Evolutionary conservation across 352 stramenopile species (phyloP), one percentile per base, ranked within the genome.

Genomic region (Globisporangium cederbergense): DNA sequence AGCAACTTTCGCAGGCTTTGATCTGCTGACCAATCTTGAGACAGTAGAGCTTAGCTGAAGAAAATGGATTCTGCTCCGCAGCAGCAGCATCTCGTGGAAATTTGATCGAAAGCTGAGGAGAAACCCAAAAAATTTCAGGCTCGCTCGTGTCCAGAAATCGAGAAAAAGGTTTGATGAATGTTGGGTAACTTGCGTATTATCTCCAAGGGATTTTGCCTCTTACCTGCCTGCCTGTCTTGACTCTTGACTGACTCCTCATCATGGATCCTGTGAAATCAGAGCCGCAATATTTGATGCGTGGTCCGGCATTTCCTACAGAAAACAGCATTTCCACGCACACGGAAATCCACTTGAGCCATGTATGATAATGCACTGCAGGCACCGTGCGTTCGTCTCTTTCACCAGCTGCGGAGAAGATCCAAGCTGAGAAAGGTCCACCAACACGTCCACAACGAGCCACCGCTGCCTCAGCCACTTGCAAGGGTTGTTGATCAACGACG

Each of bases 1-100:
- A 81, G 54, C 73, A 77, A 56, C 60, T 88, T 13, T 74, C 76
- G 11, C 69, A 77, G 60, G 53, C 65, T 20, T 64, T 88, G 52
- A 67, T 81, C 30, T 85, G 78, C 60, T 88, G 52, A 79, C 22
- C 14, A 49, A 79, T 22, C 4, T 49, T 49, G 43, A 49, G 43
- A 49, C 43, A 49, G 18, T 9, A 10, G 32, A 36, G 32, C 38
- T 46, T 7, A n/a, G 13, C 40, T 46, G 40, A 7, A 18, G 40
- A 18, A 49, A 49, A 22, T 49, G 16, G 43, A 49, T 49, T 49
- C 16, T 22, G 16, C 43, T 22, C 14, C 10, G 3, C 9, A 49
- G 43, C 9, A 4, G 36, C 36, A 42, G 43, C 7, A 49, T 49
- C 43, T 22, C 43, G 9, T 20, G 40, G 22, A 22, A 49, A 22